phyloP scores from a whole-genome alignment of 352 stramenopile genomes.

The Pythium brassicae region DNA sequence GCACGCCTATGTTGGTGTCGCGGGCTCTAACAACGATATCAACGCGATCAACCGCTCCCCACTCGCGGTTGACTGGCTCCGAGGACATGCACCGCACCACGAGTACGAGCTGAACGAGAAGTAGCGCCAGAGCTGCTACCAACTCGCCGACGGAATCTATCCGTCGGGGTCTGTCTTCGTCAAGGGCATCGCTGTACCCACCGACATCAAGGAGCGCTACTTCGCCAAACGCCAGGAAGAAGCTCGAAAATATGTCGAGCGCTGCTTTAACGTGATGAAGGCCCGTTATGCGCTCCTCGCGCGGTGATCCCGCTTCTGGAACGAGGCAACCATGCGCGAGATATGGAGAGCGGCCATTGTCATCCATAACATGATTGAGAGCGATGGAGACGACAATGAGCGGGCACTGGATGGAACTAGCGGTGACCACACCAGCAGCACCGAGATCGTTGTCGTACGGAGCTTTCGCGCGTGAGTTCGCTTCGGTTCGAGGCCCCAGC shows the following conservation, averaged over 20 bases:
- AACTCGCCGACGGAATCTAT: conserved; percentile 26
- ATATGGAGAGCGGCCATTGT: conserved; percentile 11
- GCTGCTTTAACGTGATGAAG: conserved; percentile 20
- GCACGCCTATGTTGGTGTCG: conserved; percentile 14
- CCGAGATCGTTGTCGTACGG: too few relatives aligned
- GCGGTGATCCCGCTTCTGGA: conserved; percentile 1
- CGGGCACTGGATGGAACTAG: too few relatives aligned
- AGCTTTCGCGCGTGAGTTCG: too few relatives aligned
- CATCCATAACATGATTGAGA: conserved; percentile 20
- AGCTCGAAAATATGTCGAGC: conserved; percentile 23
- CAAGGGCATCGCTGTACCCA: conserved; percentile 12
- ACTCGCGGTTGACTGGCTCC: conserved; percentile 5
- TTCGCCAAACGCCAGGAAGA: conserved; percentile 17
- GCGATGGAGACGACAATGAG: too few relatives aligned
- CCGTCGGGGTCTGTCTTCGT: conserved; percentile 16
- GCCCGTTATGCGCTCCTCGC: neutral
- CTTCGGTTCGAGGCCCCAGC: too few relatives aligned
- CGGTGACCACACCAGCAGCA: too few relatives aligned
- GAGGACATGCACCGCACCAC: neutral
- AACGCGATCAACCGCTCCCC: conserved; percentile 24
- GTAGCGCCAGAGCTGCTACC: conserved; percentile 14
- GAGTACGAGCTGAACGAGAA: conserved; percentile 11
- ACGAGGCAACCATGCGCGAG: neutral
- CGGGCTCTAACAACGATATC: conserved; percentile 30
- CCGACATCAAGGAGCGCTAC: neutral